Evolutionary conservation across 2,329 filamentous ascomycete species (phyloP).

Genomic region (Nothophaeocryptopus gaeumannii): DNA sequence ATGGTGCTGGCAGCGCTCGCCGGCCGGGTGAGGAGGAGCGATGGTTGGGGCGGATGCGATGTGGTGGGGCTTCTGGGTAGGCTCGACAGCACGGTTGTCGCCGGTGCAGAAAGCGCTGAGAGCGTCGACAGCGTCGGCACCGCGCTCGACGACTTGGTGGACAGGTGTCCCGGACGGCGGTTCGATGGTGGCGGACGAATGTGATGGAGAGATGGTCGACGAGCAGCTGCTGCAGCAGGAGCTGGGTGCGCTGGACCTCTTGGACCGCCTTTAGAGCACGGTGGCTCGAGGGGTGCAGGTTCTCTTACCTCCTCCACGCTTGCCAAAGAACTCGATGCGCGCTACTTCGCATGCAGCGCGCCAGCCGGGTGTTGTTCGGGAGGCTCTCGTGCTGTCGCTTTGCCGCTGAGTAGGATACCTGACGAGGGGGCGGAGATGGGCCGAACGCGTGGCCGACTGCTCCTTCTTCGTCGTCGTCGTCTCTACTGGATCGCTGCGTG

Average conservation of each 20-base stretch:
- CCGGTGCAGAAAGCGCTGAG: slow-evolving; percentile 7
- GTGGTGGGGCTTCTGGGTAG: slow-evolving; percentile 5
- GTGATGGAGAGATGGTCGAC: neutral
- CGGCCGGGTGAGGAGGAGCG: slow-evolving; percentile 1
- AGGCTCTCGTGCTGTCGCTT: slow-evolving; percentile 4
- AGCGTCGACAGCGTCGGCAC: slow-evolving; percentile 44
- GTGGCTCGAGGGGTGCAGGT: slow-evolving; percentile 9
- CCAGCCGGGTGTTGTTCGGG: slow-evolving; percentile 18
- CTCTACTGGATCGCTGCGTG: too few species aligned
- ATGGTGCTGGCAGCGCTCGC: slow-evolving; percentile 32
- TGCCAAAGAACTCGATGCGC: slow-evolving; percentile 3
- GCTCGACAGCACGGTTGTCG: slow-evolving; percentile 13
- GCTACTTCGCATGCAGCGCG: slow-evolving; percentile 18
- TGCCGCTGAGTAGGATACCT: too few species aligned
- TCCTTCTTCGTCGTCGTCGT: too few species aligned
- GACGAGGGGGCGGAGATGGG: too few species aligned
- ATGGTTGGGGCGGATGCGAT: slow-evolving; percentile 13
- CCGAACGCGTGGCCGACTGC: too few species aligned
- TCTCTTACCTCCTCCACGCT: slow-evolving; percentile 16
- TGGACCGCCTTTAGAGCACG: slow-evolving; percentile 11
- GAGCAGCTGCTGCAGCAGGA: neutral
- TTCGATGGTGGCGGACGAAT: slow-evolving; percentile 2
- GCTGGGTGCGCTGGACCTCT: slow-evolving; percentile 5
- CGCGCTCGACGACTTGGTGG: slow-evolving; percentile 43
- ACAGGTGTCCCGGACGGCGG: slow-evolving; percentile 29